Percentiles rank a stretch among this genome's conserved stretches.
phyloP scores from a whole-genome alignment of 345 rosid species.

The Arabis hirsuta region DNA sequence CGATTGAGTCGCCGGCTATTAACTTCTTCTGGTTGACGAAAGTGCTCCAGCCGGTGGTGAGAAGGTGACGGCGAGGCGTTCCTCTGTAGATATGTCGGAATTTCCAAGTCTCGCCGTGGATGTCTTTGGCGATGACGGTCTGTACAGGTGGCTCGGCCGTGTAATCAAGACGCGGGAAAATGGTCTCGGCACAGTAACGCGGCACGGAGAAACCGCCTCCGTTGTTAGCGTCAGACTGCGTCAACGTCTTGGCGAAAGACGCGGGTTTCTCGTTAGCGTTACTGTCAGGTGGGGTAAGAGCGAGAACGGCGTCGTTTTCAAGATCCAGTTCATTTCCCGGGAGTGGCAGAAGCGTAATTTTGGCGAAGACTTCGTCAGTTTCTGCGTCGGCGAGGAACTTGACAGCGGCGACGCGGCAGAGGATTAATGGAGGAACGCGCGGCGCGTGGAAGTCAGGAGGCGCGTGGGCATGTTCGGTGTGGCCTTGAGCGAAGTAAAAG shows the following conservation, averaged over 20 bases:
- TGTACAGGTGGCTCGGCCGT: conserved; percentile 90
- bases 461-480: conserved; percentile 71
- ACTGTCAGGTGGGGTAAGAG: conserved; percentile 6
- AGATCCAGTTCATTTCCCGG: conserved; percentile 43
- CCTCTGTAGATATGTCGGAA: conserved; percentile 97
- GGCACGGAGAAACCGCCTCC: conserved; percentile 99
- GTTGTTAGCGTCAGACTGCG: conserved; percentile 96
- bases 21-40: conserved; percentile 95
- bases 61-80: conserved; percentile 86
- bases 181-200: conserved; percentile 93
- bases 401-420: conserved; percentile 66
- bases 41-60: conserved; percentile 97
- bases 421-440: conserved; percentile 60
- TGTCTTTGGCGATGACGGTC: conserved; percentile 83
- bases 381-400: conserved; percentile 84
- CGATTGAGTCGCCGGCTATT: conserved; percentile 91
- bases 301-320: conserved; percentile 46
- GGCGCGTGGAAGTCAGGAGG: conserved; percentile 62
- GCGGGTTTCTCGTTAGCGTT: conserved; percentile 61
- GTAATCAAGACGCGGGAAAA: conserved; percentile 86
- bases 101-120: conserved; percentile 90
- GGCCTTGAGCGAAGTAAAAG: conserved; percentile 92
- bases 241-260: conserved; percentile 89
- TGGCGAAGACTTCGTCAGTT: conserved; percentile 81
- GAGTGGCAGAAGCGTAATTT: conserved; percentile 64